Evolutionary conservation across 192 early-diverging fungal species (phyloP), one percentile per base, ranked within the genome.

Genomic region (Entomortierella lignicola): DNA sequence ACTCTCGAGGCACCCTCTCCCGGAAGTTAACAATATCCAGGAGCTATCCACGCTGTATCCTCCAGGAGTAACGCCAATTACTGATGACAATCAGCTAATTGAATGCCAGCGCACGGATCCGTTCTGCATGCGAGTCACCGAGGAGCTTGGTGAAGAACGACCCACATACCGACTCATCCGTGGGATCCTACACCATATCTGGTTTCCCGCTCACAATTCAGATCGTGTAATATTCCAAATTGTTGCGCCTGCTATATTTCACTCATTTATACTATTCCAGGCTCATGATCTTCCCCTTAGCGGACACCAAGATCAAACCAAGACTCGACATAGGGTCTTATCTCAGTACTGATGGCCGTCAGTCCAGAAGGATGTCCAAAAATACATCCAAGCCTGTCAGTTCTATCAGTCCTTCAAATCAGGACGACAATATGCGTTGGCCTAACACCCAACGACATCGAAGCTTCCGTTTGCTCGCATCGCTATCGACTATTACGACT

Each of bases 401-500:
- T 11, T 25, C 41, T 68, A 55, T 18, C 66, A 68, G 23, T 42
- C 42, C 2, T 51, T 43, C 47, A 68, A 68, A 55, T 23, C 66
- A 1, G 66, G 66, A 17, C 56, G 55, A 2, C 43, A 57, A 8
- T 44, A 51, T 23, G 13, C 29, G 10, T n/a, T 8, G 13, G 26
- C 42, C 29, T 26, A 27, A 8, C 66, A 44, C 30, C 55, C 55
- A 0, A 68, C 44, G n/a, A 25, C 32, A 8, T 48, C 66, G 11
- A 37, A 43, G 3, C n/a, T 30, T 1, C 52, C 69, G 0, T 72
- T 72, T 20, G 55, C 47, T 18, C 32, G 27, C 1, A 53, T 72
- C 12, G 57, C 71, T 39, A 18, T 72, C 25, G 72, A 74, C 39
- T 66, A 61, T 51, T 66, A 30, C 51, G 72, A 61, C 10, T 30